Evolutionary conservation across 2,329 filamentous ascomycete species (phyloP).

Genomic region (Botrytis hyacinthi): DNA sequence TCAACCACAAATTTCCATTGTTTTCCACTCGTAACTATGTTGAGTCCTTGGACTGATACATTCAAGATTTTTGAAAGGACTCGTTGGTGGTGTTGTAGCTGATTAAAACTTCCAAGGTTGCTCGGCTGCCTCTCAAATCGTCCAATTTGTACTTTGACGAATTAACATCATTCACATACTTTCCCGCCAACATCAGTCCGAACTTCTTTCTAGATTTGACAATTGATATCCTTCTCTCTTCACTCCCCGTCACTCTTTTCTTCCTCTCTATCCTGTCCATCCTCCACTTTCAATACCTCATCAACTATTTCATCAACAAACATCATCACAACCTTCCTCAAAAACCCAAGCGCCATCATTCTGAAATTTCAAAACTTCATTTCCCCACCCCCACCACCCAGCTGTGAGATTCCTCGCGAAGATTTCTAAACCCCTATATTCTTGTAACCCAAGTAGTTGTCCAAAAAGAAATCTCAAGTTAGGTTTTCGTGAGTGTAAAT

Average conservation of each 20-base stretch:
- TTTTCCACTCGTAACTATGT: not conserved
- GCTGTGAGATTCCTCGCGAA: conserved; percentile 73
- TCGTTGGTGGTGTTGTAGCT: not conserved
- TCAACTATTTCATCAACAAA: not conserved
- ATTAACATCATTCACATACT: not conserved
- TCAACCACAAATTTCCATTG: not conserved
- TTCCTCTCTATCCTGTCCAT: not conserved
- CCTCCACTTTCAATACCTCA: not conserved
- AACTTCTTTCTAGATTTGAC: not conserved
- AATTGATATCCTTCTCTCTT: not conserved
- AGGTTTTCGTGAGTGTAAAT: conserved; percentile 77
- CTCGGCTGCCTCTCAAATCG: not conserved
- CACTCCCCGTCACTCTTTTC: not conserved
- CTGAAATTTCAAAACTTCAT: conserved; percentile 71
- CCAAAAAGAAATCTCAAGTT: conserved; percentile 62
- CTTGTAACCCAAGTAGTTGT: conserved; percentile 47
- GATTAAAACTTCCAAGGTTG: not conserved
- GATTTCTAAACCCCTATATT: conserved; percentile 65
- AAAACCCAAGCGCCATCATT: conserved; percentile 47
- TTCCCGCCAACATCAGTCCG: not conserved
- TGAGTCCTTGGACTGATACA: not conserved
- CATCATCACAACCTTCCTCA: not conserved
- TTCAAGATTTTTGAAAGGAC: no score
- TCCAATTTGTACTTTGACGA: not conserved
- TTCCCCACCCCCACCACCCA: conserved; percentile 78